These are phyloP conservation scores for Tetradesmus obliquus DNA, from an alignment of 139 green algal species.

Conservation along the genomic window DNA sequence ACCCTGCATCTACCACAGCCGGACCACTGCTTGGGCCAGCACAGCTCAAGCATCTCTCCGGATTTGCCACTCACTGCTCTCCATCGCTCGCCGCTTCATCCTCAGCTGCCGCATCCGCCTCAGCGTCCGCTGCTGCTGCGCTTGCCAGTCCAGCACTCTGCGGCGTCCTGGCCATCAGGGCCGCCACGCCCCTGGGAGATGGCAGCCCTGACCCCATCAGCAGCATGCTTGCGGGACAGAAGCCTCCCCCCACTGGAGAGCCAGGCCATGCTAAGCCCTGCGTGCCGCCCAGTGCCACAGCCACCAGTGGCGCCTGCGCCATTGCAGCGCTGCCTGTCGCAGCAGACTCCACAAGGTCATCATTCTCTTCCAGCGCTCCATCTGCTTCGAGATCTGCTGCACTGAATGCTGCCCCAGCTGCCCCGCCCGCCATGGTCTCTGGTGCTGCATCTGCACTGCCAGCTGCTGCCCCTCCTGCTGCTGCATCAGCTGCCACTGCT, in stretches of 20 bases:
- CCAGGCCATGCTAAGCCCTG: not conserved
- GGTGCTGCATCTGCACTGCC: not conserved
- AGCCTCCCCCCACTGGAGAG: not conserved
- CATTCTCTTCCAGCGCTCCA: not conserved
- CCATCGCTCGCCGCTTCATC: not conserved
- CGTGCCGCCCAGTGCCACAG: not conserved
- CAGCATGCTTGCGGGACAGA: not conserved
- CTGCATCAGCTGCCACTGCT: not conserved
- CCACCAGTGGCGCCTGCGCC: not conserved
- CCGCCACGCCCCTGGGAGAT: constrained; percentile 10
- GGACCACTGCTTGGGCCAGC: no score
- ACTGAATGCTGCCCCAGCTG: not conserved
- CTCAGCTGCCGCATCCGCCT: not conserved
- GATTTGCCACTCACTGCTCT: not conserved
- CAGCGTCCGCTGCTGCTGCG: not conserved
- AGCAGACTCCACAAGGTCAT: not conserved
- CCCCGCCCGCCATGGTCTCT: not conserved
- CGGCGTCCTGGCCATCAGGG: not conserved
- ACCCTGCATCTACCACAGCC: no score
- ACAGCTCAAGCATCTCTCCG: no score
- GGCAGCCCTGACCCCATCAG: not conserved
- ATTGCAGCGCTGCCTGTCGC: not conserved
- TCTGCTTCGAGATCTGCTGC: not conserved
- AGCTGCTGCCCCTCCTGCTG: not conserved
- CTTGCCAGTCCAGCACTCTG: not conserved